Percentiles rank a stretch among this genome's conserved stretches.
phyloP scores from a whole-genome alignment of 768 basidiomycete genomes.

The Panellus pusillus region DNA sequence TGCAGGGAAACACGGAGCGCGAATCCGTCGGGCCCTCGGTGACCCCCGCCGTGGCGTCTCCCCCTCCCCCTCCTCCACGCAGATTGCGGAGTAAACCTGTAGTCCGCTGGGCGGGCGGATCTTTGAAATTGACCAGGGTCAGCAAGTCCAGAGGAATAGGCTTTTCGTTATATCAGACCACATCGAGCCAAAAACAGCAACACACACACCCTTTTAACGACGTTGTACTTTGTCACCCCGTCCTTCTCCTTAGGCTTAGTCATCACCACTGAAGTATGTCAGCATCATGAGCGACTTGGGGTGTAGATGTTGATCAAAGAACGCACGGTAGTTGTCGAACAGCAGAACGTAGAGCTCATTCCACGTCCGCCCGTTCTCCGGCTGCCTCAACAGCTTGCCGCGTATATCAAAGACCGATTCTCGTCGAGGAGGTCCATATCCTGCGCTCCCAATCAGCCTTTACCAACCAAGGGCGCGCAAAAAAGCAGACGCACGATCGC shows the following conservation, averaged over 20 bases:
- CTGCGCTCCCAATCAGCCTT: conserved; percentile 25
- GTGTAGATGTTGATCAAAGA: not conserved
- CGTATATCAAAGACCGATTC: conserved; percentile 79
- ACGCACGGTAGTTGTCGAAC: conserved; percentile 92
- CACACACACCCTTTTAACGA: conserved; percentile 74
- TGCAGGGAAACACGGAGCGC: conserved; percentile 82
- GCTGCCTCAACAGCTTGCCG: conserved; percentile 84
- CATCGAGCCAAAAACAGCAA: conserved; percentile 11
- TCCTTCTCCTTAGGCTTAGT: conserved; percentile 84
- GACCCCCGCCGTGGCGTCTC: conserved; percentile 28
- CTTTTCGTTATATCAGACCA: conserved; percentile 37
- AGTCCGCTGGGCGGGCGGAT: conserved; percentile 73
- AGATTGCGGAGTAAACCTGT: conserved; percentile 71
- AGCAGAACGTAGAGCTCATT: conserved; percentile 87
- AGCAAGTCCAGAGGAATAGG: conserved; percentile 93
- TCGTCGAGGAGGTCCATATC: conserved; percentile 91
- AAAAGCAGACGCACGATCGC: conserved; percentile 46
- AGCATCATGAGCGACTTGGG: not conserved
- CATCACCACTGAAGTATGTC: conserved; percentile 75
- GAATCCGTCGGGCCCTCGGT: conserved; percentile 57
- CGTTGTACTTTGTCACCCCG: conserved; percentile 70
- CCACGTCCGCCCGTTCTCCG: conserved; percentile 86
- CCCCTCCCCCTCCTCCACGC: conserved; percentile 39
- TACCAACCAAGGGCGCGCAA: not conserved
- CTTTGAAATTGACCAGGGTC: conserved; percentile 80